phyloP scores from a whole-genome alignment of 2,329 filamentous ascomycete genomes.

The Emergomyces pasteurianus region DNA sequence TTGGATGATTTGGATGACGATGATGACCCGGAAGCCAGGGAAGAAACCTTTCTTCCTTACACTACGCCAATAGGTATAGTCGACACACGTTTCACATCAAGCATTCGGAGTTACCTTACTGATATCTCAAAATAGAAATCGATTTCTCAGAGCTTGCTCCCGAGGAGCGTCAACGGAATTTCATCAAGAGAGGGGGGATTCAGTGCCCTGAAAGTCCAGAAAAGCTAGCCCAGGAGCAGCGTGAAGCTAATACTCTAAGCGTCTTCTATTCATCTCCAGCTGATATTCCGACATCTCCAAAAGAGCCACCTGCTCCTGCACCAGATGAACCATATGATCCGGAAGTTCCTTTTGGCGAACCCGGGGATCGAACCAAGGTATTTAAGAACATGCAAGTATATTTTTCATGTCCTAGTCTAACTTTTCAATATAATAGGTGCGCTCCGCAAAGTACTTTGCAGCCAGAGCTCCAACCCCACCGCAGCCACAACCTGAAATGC shows the following conservation, averaged over 20 bases:
- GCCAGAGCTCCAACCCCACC: constrained; percentile 24
- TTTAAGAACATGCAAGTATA: neutral
- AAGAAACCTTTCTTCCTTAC: constrained; percentile 29
- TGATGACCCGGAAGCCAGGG: constrained; percentile 42
- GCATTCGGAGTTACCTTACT: constrained; percentile 8
- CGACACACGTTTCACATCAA: neutral
- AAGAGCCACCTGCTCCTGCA: constrained; percentile 31
- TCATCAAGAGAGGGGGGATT: constrained; percentile 32
- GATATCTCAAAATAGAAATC: constrained; percentile 19
- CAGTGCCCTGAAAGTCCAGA: constrained; percentile 29
- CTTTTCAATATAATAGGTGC: constrained; percentile 16
- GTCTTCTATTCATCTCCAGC: constrained; percentile 35
- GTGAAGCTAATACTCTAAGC: constrained; percentile 37
- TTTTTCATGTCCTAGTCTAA: neutral
- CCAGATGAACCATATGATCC: constrained; percentile 24
- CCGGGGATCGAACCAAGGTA: constrained; percentile 31
- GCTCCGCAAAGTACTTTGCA: constrained; percentile 32
- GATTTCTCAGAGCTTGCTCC: constrained; percentile 26
- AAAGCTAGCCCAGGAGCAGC: constrained; percentile 33
- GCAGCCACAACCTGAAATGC: constrained; percentile 14
- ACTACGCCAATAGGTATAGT: constrained; percentile 23
- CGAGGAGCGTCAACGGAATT: constrained; percentile 26
- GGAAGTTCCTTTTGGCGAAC: constrained; percentile 31
- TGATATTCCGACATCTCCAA: constrained; percentile 36
- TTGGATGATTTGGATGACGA: constrained; percentile 48